Conservation (phyloP, 495 filamentous ascomycete genomes). For the Aspergillus coremiiformis region DNA sequence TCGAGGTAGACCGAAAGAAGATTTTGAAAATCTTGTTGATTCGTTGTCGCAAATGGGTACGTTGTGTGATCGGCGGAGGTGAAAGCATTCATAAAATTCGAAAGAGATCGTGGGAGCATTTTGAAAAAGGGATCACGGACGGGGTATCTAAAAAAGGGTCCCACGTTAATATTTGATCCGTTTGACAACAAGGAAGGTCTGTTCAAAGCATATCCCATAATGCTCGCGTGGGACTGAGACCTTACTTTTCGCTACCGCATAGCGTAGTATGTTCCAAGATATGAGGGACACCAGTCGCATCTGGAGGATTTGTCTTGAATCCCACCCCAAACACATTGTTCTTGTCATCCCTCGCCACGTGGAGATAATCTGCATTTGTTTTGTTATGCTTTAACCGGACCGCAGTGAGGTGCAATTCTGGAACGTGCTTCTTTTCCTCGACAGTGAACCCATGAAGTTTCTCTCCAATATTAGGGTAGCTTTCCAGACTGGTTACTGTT, state of each 20-base stretch:
- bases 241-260: conserved; percentile 92
- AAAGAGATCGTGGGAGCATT: conserved; percentile 94
- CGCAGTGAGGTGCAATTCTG: conserved; percentile 88
- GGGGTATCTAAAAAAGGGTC: conserved; percentile 57
- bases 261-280: conserved; percentile 96
- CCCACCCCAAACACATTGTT: conserved; percentile 99
- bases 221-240: not conserved
- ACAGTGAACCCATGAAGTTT: conserved; percentile 90
- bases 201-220: not conserved
- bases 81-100: conserved; percentile 99
- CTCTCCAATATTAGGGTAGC: conserved; percentile 69
- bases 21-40: conserved; percentile 88
- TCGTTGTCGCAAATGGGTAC: conserved; percentile 98
- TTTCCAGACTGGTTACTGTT: conserved; percentile 62
- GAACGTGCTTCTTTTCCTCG: conserved; percentile 78
- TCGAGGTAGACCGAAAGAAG: conserved; percentile 95
- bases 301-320: conserved; percentile 97
- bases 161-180: conserved; percentile 11
- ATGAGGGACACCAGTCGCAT: conserved; percentile 93
- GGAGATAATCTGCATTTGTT: conserved; percentile 91
- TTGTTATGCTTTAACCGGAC: conserved; percentile 84
- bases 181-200: not conserved
- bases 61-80: conserved; percentile 95
- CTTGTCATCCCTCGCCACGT: conserved; percentile 86
- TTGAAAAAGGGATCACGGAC: conserved; percentile 99